These are phyloP conservation scores for Solanum medicagineum DNA, from an alignment of 257 asterid species.

Conservation along the genomic window DNA sequence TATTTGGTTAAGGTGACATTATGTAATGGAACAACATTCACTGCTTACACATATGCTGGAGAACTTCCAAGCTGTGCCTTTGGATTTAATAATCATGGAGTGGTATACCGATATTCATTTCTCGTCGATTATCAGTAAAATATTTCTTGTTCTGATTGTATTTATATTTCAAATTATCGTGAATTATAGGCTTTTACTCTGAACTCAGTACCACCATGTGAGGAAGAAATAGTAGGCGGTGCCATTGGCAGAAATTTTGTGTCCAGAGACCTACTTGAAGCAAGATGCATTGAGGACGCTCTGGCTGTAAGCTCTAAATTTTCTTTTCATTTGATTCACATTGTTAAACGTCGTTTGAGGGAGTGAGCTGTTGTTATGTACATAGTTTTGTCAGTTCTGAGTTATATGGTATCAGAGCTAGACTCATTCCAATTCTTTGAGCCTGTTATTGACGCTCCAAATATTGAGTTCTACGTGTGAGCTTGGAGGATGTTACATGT, in stretches of 20 bases:
- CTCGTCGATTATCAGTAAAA: neutral
- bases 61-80: slow-evolving; percentile 96
- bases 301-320: slow-evolving; percentile 28
- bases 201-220: slow-evolving; percentile 74
- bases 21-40: slow-evolving; percentile 40
- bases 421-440: neutral
- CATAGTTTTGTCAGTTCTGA: neutral
- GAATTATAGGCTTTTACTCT: slow-evolving; percentile 59
- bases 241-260: slow-evolving; percentile 72
- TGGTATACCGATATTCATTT: slow-evolving; percentile 16
- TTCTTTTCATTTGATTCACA: neutral
- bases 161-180: neutral
- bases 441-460: neutral
- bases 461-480: neutral
- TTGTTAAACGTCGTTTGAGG: neutral
- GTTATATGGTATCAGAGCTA: neutral
- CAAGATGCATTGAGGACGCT: slow-evolving; percentile 62
- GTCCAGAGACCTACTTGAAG: slow-evolving; percentile 75
- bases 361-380: neutral
- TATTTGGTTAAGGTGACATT: slow-evolving; percentile 50
- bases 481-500: neutral
- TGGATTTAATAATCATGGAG: slow-evolving; percentile 68
- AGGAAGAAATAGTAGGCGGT: slow-evolving; percentile 59
- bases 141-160: neutral
- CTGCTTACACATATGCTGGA: slow-evolving; percentile 92